Base-by-base conservation (phyloP, 176 grass and related monocot genomes). In the Avena atlantica region DNA sequence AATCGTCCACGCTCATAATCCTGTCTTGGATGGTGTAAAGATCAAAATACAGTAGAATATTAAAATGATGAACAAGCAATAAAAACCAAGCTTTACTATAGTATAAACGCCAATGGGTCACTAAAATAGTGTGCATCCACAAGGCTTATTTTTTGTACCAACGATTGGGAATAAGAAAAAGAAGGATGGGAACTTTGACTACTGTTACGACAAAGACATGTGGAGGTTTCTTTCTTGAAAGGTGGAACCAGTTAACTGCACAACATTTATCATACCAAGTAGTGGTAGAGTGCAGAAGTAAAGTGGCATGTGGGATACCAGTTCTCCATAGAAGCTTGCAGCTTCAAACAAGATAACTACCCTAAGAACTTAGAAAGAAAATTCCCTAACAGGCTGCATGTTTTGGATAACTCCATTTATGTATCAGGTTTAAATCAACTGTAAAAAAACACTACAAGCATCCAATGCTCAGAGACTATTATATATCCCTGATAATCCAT, bases 1-100 rank as follows among this genome's bases (percentile, higher is more conserved):
- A 95, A 78, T 73, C 82, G 84, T 83, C 93, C 93, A 70, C 48
- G 76, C 82, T 87, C 90, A 77, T 36, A 62, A 68, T 82, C 93
- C 96, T 98, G 69, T 57, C 66, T 47, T 52, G 44, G 83, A 78
- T 62, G 23, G 50, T 64, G 12, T 27, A 19, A 47, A 59, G 19
- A 25, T 74, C 19, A 87, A 87, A 25, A 78, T 58, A 7, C n/a
- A 65, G 4, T 34, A 11, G 44, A 69, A 25, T 52, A 48, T 14
- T 74, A 82, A 77, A 70, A 81, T 20, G 6, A 6, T 50, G 47
- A 21, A 42, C 4, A 81, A 74, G 11, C 14, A 69, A 50, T 49
- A 2, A 19, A 47, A 56, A 67, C 1, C 70, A 49, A 85, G 17
- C 20, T 0, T 15, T 4, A 25, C 37, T 50, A 37, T 17, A 36